Evolutionary conservation across 768 basidiomycete species (phyloP).

Genomic region (Lactarius deliciosus): DNA sequence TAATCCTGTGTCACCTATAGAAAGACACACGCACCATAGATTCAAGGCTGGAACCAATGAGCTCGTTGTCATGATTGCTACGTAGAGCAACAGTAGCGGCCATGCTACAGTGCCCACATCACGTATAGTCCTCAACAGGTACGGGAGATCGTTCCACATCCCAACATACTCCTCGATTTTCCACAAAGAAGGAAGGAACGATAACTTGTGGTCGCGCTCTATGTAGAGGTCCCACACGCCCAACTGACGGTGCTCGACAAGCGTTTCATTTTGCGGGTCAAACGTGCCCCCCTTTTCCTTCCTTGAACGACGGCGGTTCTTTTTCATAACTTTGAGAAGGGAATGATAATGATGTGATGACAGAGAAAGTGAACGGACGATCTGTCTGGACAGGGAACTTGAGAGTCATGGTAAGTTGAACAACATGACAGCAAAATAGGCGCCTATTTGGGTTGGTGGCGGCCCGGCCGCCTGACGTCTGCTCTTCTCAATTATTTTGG

Average conservation of each 20-base stretch:
- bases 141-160: conserved; percentile 53
- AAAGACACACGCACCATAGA: conserved; percentile 6
- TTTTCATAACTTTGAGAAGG: conserved; percentile 1
- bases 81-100: conserved; percentile 16
- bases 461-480: no score
- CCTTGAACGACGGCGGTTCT: background rate
- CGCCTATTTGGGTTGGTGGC: background rate
- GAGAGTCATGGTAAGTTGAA: background rate
- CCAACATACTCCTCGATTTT: conserved; percentile 49
- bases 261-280: conserved; percentile 9
- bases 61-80: background rate
- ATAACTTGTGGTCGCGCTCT: conserved; percentile 46
- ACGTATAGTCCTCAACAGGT: conserved; percentile 58
- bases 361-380: background rate
- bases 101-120: conserved; percentile 19
- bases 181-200: conserved; percentile 40
- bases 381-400: background rate
- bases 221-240: conserved; percentile 82
- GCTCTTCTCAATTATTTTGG: no score
- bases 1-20: background rate
- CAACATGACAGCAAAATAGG: background rate
- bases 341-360: background rate
- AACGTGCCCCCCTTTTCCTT: background rate
- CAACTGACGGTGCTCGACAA: conserved; percentile 57
- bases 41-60: conserved; percentile 18